Percentiles rank a stretch among this genome's conserved stretches.
Conservation (phyloP, 2,329 filamentous ascomycete species). For the Penicillium sclerotigenum region DNA sequence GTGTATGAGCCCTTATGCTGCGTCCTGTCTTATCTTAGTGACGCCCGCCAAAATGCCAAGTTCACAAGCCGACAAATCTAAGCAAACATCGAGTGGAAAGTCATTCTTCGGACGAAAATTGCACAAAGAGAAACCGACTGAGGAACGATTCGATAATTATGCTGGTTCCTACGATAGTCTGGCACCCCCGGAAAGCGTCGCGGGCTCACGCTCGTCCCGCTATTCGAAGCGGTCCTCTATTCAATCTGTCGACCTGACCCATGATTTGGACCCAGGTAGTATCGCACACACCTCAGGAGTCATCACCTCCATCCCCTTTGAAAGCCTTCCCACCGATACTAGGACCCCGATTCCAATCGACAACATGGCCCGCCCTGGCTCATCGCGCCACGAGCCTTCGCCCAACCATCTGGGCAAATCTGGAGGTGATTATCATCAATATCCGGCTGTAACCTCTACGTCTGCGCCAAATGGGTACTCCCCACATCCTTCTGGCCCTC, state of each 20-base stretch:
- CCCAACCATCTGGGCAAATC: slow-evolving; percentile 81
- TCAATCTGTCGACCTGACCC: slow-evolving; percentile 66
- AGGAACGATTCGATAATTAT: slow-evolving; percentile 61
- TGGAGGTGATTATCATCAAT: slow-evolving; percentile 80
- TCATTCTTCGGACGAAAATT: slow-evolving; percentile 81
- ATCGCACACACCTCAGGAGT: slow-evolving; percentile 75
- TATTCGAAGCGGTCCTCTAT: slow-evolving; percentile 69
- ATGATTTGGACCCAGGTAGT: slow-evolving; percentile 57
- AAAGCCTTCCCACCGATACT: slow-evolving; percentile 62
- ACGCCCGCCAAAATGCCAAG: slow-evolving; percentile 47
- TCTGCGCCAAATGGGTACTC: slow-evolving; percentile 48
- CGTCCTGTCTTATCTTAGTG: slow-evolving; percentile 28
- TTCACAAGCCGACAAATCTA: slow-evolving; percentile 71
- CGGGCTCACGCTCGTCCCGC: slow-evolving; percentile 68
- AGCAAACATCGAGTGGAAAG: slow-evolving; percentile 75
- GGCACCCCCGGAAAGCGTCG: slow-evolving; percentile 59
- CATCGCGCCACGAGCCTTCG: slow-evolving; percentile 65
- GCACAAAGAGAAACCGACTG: slow-evolving; percentile 71
- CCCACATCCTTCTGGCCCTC: slow-evolving; percentile 59
- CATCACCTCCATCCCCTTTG: slow-evolving; percentile 85
- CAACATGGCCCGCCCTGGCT: slow-evolving; percentile 64
- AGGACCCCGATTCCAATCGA: slow-evolving; percentile 71
- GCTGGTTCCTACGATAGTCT: slow-evolving; percentile 55
- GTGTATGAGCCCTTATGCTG: slow-evolving; percentile 33
- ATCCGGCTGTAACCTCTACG: slow-evolving; percentile 67